Conservation (phyloP, 2,329 filamentous ascomycete species). For the Pezicula rhizophila region DNA sequence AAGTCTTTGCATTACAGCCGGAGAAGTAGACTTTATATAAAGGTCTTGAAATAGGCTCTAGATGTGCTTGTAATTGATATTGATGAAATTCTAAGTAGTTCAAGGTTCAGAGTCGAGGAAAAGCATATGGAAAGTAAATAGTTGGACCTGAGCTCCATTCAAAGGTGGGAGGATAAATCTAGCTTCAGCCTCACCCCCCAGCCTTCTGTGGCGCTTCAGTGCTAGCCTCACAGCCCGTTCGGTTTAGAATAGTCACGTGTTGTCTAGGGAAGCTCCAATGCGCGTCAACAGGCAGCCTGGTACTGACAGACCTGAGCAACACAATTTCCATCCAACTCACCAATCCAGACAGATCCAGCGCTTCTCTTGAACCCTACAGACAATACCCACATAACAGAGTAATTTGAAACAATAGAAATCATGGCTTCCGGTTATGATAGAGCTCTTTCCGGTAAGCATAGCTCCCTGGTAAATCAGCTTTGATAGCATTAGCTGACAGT, state of each 20-base stretch:
- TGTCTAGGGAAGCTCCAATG: too few species aligned
- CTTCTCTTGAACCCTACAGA: too few species aligned
- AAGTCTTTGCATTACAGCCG: too few species aligned
- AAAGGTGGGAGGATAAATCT: too few species aligned
- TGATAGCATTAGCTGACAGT: conserved; percentile 37
- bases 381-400: background rate
- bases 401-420: conserved; percentile 24
- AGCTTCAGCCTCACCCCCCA: conserved; percentile 4
- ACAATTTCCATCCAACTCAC: too few species aligned
- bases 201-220: conserved; percentile 8
- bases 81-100: too few species aligned
- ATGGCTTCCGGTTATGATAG: conserved; percentile 98
- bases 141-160: background rate
- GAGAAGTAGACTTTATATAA: too few species aligned
- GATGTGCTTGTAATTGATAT: too few species aligned
- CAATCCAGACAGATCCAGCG: too few species aligned
- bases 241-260: conserved; percentile 12
- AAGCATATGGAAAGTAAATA: background rate
- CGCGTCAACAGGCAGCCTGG: conserved; percentile 8
- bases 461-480: conserved; percentile 20
- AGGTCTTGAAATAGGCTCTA: too few species aligned
- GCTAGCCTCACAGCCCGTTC: conserved; percentile 7
- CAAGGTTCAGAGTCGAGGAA: too few species aligned
- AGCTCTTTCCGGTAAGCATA: conserved; percentile 85
- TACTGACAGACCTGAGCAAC: too few species aligned